These are phyloP conservation scores for Pleurotus tuber-regium DNA, from an alignment of 768 basidiomycete genomes.

Conservation along the genomic window DNA sequence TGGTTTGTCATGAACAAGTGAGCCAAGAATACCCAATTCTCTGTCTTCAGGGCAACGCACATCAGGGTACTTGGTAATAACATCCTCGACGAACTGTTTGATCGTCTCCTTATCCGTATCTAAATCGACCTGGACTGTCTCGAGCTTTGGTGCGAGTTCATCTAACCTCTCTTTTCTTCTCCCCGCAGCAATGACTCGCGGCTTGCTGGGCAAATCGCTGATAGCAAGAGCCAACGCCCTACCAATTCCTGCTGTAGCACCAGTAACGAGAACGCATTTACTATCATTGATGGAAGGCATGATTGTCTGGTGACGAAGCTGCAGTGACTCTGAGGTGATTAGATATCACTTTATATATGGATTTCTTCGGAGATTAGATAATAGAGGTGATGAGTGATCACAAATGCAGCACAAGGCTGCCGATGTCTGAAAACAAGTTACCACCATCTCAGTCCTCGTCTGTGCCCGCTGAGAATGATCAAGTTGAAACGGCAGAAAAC, in stretches of 20 bases:
- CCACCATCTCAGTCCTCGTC: background rate
- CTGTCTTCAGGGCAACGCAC: conserved; percentile 8
- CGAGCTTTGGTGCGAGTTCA: conserved; percentile 16
- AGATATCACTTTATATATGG: too few relatives aligned
- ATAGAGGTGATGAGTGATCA: background rate
- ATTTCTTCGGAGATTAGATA: background rate
- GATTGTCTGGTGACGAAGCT: background rate
- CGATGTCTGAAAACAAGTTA: conserved; percentile 3
- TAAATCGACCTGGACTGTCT: conserved; percentile 30
- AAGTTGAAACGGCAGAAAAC: conserved; percentile 1
- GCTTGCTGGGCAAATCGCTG: conserved; percentile 19
- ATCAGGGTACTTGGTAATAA: conserved; percentile 15
- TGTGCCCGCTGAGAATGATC: conserved; percentile 7
- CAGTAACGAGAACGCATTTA: conserved; percentile 22
- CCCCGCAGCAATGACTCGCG: conserved; percentile 37
- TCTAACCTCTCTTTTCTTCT: conserved; percentile 30
- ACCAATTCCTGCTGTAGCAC: conserved; percentile 14
- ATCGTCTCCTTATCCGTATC: conserved; percentile 23
- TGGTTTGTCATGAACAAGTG: conserved; percentile 17
- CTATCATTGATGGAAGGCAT: conserved; percentile 15
- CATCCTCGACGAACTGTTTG: conserved; percentile 25
- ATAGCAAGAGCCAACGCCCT: conserved; percentile 4
- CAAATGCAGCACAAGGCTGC: too few relatives aligned
- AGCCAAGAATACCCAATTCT: background rate
- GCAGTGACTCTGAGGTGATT: too few relatives aligned